Evolutionary conservation across 176 grass and related monocot genomes (phyloP).

Genomic region (Pontederia crassipes): DNA sequence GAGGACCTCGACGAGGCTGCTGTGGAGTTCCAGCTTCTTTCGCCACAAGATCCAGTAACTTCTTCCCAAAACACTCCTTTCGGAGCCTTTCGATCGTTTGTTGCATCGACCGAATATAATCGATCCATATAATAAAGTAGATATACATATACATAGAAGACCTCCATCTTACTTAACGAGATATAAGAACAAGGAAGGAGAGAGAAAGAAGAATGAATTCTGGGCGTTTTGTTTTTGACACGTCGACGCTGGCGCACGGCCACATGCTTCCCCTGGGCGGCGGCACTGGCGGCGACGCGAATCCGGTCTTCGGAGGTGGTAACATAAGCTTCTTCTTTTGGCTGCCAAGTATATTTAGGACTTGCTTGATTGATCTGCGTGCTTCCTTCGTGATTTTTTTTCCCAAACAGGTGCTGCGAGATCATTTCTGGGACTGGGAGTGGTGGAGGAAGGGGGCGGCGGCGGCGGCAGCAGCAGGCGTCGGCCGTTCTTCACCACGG

Average conservation of each 20-base stretch:
- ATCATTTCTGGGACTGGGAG: background rate
- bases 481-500: conserved; percentile 72
- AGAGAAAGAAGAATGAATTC: conserved; percentile 39
- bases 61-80: background rate
- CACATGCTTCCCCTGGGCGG: conserved; percentile 75
- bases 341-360: background rate
- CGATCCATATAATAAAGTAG: background rate
- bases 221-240: conserved; percentile 42
- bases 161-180: background rate
- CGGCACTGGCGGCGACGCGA: conserved; percentile 7
- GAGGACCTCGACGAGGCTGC: conserved; percentile 74
- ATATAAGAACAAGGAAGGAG: background rate
- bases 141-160: background rate
- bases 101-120: background rate
- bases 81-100: background rate
- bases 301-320: conserved; percentile 29
- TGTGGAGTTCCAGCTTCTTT: conserved; percentile 99
- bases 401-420: background rate
- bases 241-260: conserved; percentile 25
- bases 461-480: conserved; percentile 15
- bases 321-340: background rate
- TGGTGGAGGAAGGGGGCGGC: background rate
- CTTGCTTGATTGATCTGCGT: background rate
- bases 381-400: background rate
- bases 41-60: conserved; percentile 50